Evolutionary conservation across 1,284 basidiomycete species (phyloP), one percentile per base, ranked within the genome.

Genomic region (Exobasidium rhododendri): DNA sequence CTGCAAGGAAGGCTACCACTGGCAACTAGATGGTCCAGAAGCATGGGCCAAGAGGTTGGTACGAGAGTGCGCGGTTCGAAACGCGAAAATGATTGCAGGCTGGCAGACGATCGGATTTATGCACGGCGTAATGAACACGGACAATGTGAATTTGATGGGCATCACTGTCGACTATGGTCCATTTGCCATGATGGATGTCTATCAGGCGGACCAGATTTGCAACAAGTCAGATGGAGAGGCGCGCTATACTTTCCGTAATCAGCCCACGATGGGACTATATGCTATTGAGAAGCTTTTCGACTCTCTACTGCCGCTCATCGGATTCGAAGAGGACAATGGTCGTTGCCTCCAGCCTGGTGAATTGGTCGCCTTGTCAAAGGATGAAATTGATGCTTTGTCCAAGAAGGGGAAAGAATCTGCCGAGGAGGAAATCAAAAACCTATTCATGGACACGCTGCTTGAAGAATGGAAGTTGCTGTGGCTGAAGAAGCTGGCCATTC

Each of bases 191-290:
- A 97, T 97, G 93, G 80, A 81, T 59, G 56, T 78, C 2, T 78
- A 79, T 60, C 88, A 96, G 74, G 79, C 86, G 0, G 83, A 84
- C 57, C 92, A 94, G 73, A 90, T 97, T 62, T 97, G 94, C 83
- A 97, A 97, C 75, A 93, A 97, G 77, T 88, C 88, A 0, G 94
- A 98, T 75, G 86, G 87, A 30, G 84, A 85, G 58, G 93, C 93
- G 0, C 84, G 93, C 46, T 98, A 97, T 77, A 84, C 89, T 2
- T 97, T 93, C 83, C 85, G 65, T 4, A 62, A 72, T 40, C 77
- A 78, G 60, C 75, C 75, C 5, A 85, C 81, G 5, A 88, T 88
- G 71, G 63, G 82, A 64, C 58, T 66, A 24, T 72, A 66, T 65
- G 70, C 65, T 10, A 61, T 70, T 5, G 58, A 63, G 26, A 58